A percentile compares a stretch with the other conserved stretches of the same genome.
phyloP scores from a whole-genome alignment of 805 yeast genomes.

The Cyberlindnera bimundalis region DNA sequence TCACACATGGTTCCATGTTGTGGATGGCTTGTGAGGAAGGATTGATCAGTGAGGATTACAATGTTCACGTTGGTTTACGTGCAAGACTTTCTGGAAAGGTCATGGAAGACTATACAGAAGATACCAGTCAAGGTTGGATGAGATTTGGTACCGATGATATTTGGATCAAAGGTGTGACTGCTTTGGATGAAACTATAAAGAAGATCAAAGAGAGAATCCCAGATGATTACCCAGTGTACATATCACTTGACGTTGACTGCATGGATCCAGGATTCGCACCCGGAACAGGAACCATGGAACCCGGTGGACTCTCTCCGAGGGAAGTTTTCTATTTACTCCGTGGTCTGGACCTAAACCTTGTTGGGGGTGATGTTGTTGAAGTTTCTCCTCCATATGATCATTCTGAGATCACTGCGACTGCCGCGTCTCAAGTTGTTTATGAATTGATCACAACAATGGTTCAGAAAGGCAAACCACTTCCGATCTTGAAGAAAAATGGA shows the following conservation, averaged over 20 bases:
- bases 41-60: slow-evolving; percentile 42
- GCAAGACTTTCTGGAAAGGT: slow-evolving; percentile 68
- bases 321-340: slow-evolving; percentile 58
- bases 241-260: slow-evolving; percentile 73
- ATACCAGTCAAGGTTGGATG: slow-evolving; percentile 58
- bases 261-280: slow-evolving; percentile 71
- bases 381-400: slow-evolving; percentile 66
- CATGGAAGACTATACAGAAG: slow-evolving; percentile 59
- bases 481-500: slow-evolving; percentile 1
- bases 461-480: slow-evolving; percentile 31
- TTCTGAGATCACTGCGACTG: slow-evolving; percentile 61
- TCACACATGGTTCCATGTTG: slow-evolving; percentile 81
- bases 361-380: slow-evolving; percentile 79
- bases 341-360: slow-evolving; percentile 52
- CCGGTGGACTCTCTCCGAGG: slow-evolving; percentile 66
- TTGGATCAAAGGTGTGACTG: slow-evolving; percentile 56
- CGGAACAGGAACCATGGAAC: slow-evolving; percentile 75
- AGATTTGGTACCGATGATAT: slow-evolving; percentile 71
- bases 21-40: slow-evolving; percentile 68
- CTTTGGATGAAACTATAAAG: slow-evolving; percentile 39
- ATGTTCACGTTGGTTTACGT: slow-evolving; percentile 72
- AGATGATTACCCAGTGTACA: slow-evolving; percentile 58
- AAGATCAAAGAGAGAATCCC: slow-evolving; percentile 45
- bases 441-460: slow-evolving; percentile 75
- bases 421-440: slow-evolving; percentile 65